Percentiles rank a stretch among this genome's conserved stretches.
Conservation (phyloP, 139 green algal genomes). For the Micractinium sp. region DNA sequence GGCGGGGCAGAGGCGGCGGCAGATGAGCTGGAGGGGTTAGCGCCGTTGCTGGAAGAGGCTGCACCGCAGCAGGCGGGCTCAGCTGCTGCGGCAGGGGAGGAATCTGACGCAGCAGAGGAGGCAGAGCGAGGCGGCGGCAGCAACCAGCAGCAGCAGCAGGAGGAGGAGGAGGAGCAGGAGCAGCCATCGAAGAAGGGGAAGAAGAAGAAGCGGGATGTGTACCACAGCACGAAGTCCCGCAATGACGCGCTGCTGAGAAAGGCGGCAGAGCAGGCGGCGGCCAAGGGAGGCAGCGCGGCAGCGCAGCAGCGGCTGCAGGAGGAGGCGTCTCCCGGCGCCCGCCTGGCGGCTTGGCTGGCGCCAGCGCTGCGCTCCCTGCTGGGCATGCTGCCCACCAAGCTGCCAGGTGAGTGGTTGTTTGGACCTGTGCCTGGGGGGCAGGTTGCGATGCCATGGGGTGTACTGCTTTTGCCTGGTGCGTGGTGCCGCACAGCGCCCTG, state of each 20-base stretch:
- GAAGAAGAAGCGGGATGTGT: slow-evolving; percentile 16
- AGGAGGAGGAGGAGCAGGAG: not conserved
- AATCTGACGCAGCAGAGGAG: not conserved
- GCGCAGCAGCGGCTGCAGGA: not conserved
- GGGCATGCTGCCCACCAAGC: slow-evolving; percentile 16
- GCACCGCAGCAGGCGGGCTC: not conserved
- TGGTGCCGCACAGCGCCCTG: not conserved
- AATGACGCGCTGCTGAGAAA: slow-evolving; percentile 22
- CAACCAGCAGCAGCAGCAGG: not conserved
- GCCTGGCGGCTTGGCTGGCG: slow-evolving; percentile 20
- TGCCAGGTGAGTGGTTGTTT: slow-evolving; percentile 12
- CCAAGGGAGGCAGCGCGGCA: not conserved
- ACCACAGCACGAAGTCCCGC: slow-evolving; percentile 31
- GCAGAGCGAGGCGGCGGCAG: not conserved
- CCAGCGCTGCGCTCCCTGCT: slow-evolving; percentile 9
- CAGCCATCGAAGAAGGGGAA: slow-evolving; percentile 21
- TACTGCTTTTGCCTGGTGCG: not conserved
- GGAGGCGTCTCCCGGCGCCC: not conserved
- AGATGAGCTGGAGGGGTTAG: slow-evolving; percentile 1
- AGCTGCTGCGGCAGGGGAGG: not conserved
- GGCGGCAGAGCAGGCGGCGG: not conserved
- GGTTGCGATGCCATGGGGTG: not conserved
- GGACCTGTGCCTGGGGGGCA: not conserved
- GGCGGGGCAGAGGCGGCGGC: not conserved
- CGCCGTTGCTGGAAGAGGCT: not conserved